These are phyloP conservation scores for Vaccinium darrowii DNA, from an alignment of 148 eudicot genomes.

Conservation along the genomic window DNA sequence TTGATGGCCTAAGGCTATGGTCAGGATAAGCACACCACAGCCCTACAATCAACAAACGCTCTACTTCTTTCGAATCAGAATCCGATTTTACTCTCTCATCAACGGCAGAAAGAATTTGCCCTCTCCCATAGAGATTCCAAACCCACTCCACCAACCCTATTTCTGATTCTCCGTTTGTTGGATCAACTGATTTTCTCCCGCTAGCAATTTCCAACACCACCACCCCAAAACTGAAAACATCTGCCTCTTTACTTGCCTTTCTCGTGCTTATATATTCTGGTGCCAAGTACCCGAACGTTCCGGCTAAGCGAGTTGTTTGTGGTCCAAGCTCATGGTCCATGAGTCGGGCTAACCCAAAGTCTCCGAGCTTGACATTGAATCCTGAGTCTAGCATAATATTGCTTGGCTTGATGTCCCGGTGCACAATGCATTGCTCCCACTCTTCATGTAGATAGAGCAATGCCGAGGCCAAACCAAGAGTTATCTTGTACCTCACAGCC, in stretches of 20 bases:
- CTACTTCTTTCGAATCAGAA: constrained; percentile 32
- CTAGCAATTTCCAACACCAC: constrained; percentile 48
- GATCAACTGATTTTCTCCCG: constrained; percentile 36
- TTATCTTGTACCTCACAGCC: constrained; percentile 39
- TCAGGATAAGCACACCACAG: constrained; percentile 67
- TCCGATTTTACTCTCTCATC: constrained; percentile 32
- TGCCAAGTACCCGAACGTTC: constrained; percentile 53
- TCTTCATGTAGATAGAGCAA: constrained; percentile 20
- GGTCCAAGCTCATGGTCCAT: constrained; percentile 47
- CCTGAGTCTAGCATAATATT: constrained; percentile 58
- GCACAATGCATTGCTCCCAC: constrained; percentile 62
- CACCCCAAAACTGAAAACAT: constrained; percentile 54
- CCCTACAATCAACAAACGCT: constrained; percentile 46
- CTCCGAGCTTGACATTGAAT: constrained; percentile 26
- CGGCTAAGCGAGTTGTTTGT: constrained; percentile 47
- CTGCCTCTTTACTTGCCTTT: constrained; percentile 47
- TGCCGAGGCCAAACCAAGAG: constrained; percentile 9
- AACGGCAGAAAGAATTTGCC: constrained; percentile 28
- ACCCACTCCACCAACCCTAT: constrained; percentile 27
- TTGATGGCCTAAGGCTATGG: constrained; percentile 38
- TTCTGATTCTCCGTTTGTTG: constrained; percentile 4
- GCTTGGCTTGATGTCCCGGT: constrained; percentile 61
- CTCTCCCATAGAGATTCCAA: constrained; percentile 31
- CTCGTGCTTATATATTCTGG: constrained; percentile 44
- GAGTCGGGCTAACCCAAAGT: constrained; percentile 58